Conservation (phyloP, 106 monocot genomes). For the Allium fistulosum region DNA sequence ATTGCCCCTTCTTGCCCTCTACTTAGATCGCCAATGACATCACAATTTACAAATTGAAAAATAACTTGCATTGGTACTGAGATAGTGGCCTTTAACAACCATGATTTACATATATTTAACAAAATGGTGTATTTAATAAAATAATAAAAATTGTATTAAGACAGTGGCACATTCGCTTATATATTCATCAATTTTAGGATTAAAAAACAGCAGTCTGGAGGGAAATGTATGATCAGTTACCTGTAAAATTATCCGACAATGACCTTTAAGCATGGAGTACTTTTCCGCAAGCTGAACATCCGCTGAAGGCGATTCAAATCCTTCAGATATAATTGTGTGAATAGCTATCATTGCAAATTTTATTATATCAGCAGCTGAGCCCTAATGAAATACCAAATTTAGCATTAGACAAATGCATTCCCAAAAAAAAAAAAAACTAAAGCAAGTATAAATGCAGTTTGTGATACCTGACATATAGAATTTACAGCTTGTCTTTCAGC, state of each 20-base stretch:
- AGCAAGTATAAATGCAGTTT: not conserved
- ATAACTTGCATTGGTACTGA: too few species aligned
- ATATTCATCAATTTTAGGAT: too few species aligned
- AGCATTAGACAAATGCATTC: not conserved
- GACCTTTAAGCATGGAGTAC: conserved; percentile 62
- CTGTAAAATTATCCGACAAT: conserved; percentile 83
- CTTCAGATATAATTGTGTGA: conserved; percentile 46
- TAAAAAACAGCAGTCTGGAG: too few species aligned
- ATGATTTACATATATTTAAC: too few species aligned
- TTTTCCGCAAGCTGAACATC: conserved; percentile 14
- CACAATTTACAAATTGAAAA: too few species aligned
- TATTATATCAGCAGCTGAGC: conserved; percentile 97
- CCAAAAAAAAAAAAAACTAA: not conserved
- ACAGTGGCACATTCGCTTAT: too few species aligned
- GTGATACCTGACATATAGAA: conserved; percentile 89
- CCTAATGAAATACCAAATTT: conserved; percentile 27
- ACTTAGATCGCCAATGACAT: too few species aligned
- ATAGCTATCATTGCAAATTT: conserved; percentile 95
- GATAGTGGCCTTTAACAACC: too few species aligned
- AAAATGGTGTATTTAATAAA: too few species aligned
- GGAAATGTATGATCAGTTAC: conserved; percentile 14
- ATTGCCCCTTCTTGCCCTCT: too few species aligned
- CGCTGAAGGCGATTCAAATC: conserved; percentile 1
- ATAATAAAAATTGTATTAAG: too few species aligned
- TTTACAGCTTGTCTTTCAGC: conserved; percentile 98